Base-by-base conservation (phyloP, 1,139 yeast genomes). In the Geotrichum citri-aurantii region DNA sequence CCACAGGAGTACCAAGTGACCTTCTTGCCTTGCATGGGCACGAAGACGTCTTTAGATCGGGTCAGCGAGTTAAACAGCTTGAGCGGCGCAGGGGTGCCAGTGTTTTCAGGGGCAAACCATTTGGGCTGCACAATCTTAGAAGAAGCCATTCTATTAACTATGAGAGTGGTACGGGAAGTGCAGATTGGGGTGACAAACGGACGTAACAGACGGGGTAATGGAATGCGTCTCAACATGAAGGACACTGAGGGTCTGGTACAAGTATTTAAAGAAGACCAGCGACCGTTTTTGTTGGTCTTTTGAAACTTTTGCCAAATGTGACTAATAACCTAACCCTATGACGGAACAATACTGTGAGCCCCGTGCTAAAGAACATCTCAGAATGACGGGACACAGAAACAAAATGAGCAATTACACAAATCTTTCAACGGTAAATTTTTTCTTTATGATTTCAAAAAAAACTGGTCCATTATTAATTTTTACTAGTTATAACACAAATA, bases 1-100 rank as follows among this genome's bases (percentile, higher is more conserved):
- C 99, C 99, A 79, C 99, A 93, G 59, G 92, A 88, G 75, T 93
- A 93, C 99, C 99, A 93, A 2, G 92, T 81, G 56, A 93, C 86
- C 61, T 81, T 83, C 62, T 83, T 81, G 3, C 73, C 71, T 54
- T 78, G 75, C 60, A 78, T 73, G 2, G 98, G 93, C 23, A 83
- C 72, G 67, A 93, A 92, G 57, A 79, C 88, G 47, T 83, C 88
- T 70, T 93, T 93, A 47, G 83, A 73, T 65, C 96, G 81, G 11
- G 98, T 93, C 66, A 93, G 78, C 11, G 96, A 83, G 76, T 93
- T 93, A 80, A 83, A 91, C 33, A 86, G 68, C 65, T 79, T 82
- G 10, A 80, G 77, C 54, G 65, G 66, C 3, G 73, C 70, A 10
- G 59, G 31, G 1, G 60, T 51, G 12, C 62, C 54, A 21, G 57